Evolutionary conservation across 768 basidiomycete species (phyloP).

Genomic region (Tricholoma matsutake): DNA sequence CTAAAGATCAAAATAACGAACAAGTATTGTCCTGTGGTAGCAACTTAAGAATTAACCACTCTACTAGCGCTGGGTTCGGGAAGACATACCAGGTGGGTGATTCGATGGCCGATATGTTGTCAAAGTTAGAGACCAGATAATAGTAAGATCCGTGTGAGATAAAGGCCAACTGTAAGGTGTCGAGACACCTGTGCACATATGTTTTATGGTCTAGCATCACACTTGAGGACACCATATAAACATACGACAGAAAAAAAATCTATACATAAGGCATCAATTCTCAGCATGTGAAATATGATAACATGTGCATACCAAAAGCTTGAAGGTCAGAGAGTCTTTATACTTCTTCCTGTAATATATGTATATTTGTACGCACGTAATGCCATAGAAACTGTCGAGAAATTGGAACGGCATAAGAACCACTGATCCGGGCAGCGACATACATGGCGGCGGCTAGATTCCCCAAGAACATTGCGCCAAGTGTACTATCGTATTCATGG

Average conservation of each 20-base stretch:
- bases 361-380: constrained; percentile 14
- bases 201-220: neutral
- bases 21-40: neutral
- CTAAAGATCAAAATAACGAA: neutral
- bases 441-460: too few species aligned
- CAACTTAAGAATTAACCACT: neutral
- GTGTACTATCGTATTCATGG: neutral
- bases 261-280: neutral
- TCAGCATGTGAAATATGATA: neutral
- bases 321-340: constrained; percentile 6
- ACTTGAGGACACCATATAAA: too few species aligned
- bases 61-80: neutral
- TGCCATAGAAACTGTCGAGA: constrained; percentile 26
- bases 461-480: constrained; percentile 1
- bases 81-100: neutral
- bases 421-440: neutral
- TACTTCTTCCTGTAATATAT: constrained; percentile 7
- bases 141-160: constrained; percentile 12
- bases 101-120: neutral
- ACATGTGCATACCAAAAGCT: constrained; percentile 4
- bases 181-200: constrained; percentile 7
- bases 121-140: constrained; percentile 14
- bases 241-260: constrained; percentile 13
- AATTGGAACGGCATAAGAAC: neutral
- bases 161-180: constrained; percentile 12